Percentiles rank a stretch among this genome's conserved stretches.
Conservation (phyloP, 495 filamentous ascomycete species). For the Neurospora africana region DNA sequence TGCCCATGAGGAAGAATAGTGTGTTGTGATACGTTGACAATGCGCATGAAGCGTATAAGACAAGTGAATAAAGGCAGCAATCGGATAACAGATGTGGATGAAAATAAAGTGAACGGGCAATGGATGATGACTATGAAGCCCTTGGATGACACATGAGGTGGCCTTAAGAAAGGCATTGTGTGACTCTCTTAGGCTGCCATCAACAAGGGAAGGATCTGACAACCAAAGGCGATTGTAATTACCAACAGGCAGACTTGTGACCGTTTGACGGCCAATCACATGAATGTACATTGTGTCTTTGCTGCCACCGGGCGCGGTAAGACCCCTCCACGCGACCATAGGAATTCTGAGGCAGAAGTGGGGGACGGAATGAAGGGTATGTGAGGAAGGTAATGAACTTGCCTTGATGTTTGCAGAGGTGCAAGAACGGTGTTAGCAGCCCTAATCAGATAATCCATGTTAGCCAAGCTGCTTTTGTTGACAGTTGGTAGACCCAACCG, state of each 20-base stretch:
- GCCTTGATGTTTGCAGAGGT: not conserved
- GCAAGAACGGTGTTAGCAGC: not conserved
- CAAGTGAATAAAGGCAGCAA: not conserved
- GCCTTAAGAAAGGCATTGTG: not conserved
- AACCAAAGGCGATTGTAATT: not conserved
- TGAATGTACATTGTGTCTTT: not conserved
- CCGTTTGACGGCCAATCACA: not conserved
- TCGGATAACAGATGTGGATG: not conserved
- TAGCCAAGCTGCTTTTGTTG: not conserved
- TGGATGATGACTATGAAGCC: not conserved
- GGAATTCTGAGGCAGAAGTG: not conserved
- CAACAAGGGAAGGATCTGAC: not conserved
- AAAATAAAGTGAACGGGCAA: not conserved
- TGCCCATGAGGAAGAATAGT: not conserved
- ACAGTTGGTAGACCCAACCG: not conserved
- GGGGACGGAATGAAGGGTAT: not conserved
- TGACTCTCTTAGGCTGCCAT: not conserved
- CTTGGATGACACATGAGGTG: not conserved
- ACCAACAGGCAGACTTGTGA: not conserved
- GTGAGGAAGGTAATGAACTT: not conserved
- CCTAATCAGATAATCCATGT: not conserved
- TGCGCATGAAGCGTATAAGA: not conserved
- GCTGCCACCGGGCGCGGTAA: not conserved
- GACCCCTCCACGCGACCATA: not conserved
- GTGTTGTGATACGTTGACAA: not conserved